These are phyloP conservation scores for Herpetomonas tarakana DNA, from an alignment of 208 protist genomes.

Conservation along the genomic window DNA sequence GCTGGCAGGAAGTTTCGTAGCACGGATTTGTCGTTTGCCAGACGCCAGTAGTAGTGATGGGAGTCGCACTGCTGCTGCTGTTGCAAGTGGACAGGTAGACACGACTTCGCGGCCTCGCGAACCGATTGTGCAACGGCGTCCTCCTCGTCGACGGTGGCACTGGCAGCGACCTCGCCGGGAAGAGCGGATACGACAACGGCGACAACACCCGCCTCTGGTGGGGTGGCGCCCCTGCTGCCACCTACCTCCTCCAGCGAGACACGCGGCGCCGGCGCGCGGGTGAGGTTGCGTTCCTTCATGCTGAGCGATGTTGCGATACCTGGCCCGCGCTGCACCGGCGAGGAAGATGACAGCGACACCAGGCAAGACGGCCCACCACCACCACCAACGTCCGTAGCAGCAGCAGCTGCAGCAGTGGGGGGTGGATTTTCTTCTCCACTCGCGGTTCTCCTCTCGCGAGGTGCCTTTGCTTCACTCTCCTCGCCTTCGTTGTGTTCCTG, in stretches of 20 bases:
- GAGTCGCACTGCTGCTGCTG: neutral
- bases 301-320: neutral
- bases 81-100: too few relatives aligned
- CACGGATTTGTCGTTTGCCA: conserved; percentile 44
- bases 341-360: too few relatives aligned
- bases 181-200: too few relatives aligned
- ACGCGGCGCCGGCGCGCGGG: too few relatives aligned
- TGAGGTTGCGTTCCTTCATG: neutral
- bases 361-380: neutral
- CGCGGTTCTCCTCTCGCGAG: too few relatives aligned
- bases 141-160: neutral
- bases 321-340: neutral
- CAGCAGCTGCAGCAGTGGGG: too few relatives aligned
- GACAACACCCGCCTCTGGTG: neutral
- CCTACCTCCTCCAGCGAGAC: neutral
- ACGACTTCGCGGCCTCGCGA: too few relatives aligned
- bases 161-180: neutral
- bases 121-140: neutral
- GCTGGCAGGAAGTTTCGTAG: conserved; percentile 59
- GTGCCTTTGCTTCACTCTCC: neutral
- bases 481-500: neutral
- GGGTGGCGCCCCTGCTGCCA: conserved; percentile 1
- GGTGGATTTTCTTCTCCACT: too few relatives aligned
- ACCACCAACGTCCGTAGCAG: too few relatives aligned
- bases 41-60: conserved; percentile 24